Evolutionary conservation across 2,329 filamentous ascomycete species (phyloP), one percentile per base, ranked within the genome.

Genomic region (Fusarium azukiicola): DNA sequence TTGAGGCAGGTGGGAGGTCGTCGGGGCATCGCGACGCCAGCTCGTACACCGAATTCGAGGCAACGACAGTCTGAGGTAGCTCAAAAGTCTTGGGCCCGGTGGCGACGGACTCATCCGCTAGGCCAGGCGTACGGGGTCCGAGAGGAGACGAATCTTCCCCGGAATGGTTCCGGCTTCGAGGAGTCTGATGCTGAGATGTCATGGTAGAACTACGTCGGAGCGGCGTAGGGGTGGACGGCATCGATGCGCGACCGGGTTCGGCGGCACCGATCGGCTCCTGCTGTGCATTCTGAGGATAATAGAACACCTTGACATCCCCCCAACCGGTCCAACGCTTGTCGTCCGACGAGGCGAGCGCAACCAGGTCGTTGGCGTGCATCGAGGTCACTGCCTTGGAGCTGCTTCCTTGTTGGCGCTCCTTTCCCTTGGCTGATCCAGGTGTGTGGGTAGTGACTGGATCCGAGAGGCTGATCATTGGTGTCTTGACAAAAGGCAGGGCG

Each of bases 361-460:
- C 93, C 71, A 99, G 89, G 86, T 99, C 96, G 79, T 97, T 97
- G n/a, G 96, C 96, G 86, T 96, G 94, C 86, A 96, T 92, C 44
- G 92, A 90, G 10, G 91, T 90, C 32, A 92, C 89, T 72, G 90
- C 90, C 81, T 91, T 91, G 84, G 86, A 58, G 84, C 81, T 67
- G 78, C 82, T 72, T 87, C 84, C 80, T 27, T 83, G 80, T 5
- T 89, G 85, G 86, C 96, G 97, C 17, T 98, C 96, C 86, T 97
- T 98, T 66, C 92, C 94, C 87, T 98, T 98, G 70, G 88, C 88
- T 32, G 93, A 92, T 17, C 90, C 90, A 47, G 87, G 89, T 19
- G 93, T 91, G 8, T 92, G 90, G 13, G 90, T 84, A n/a, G 92
- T 87, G 9, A 92, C 87, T 21, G 92, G 85, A 54, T 93, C 93